Evolutionary conservation across 441 rosid genomes (phyloP), one percentile per base, ranked within the genome.

Genomic region (Hura crepitans): DNA sequence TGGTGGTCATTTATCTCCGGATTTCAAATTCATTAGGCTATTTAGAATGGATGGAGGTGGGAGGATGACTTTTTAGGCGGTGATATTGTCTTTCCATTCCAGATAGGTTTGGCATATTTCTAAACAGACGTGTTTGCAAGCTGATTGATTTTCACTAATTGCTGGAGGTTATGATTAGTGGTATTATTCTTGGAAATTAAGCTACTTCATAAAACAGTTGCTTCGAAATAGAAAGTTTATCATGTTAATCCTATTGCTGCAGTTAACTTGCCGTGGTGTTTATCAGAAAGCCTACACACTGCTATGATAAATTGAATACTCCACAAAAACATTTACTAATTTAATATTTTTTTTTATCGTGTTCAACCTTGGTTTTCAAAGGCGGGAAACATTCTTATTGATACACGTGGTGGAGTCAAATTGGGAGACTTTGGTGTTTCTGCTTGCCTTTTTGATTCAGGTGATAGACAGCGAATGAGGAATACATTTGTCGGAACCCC

Each of bases 401-500:
- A 82, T 77, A 72, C 87, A 54, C 86, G 93, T 25, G 97, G 99
- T 69, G 82, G 86, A 15, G 73, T 89, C 80, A 95, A 95, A 81
- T 74, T 95, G 68, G 99, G 99, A 73, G 97, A 95, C 75, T 92
- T 95, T 74, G 99, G 99, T 50, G 99, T 95, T 74, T 89, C 97
- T 49, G 97, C 97, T 30, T 92, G 97, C 85, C 92, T 95, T 74
- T 95, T 92, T 79, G 97, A 92, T 84, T 92, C 97, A 37, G 97
- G 99, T 73, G 99, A 95, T 79, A 90, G 99, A 84, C 96, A 92
- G 75, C 93, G 99, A 27, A 83, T 87, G 81, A 87, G 99, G 84
- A 95, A 95, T 82, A 95, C 99, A 55, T 92, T 95, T 83, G 99
- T 95, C 69, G 99, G 99, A 46, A 95, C 99, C 67, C 99, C 97